Base-by-base conservation (phyloP, 768 basidiomycete genomes). In the Paxillus rubicundulus region DNA sequence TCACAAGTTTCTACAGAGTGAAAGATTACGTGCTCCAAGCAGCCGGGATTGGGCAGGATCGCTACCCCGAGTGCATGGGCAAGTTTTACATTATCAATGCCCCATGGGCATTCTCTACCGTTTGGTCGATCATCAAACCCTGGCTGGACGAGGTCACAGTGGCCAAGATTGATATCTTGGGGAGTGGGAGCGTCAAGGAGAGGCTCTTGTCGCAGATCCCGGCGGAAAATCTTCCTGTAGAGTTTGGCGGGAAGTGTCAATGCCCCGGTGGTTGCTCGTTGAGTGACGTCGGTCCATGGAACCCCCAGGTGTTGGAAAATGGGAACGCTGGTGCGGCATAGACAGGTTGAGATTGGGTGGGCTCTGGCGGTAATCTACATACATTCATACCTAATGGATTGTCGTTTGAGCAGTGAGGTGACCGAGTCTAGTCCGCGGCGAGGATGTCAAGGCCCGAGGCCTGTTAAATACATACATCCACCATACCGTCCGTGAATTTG, bases 71-170 rank as follows among this genome's bases (percentile, higher is more conserved):
- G 70, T 84, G 79, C 59, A 92, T 98, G 96, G 96, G 96, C 75
- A 92, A 90, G 68, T 98, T 99, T 77, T 99, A 91, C 78, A 94
- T 98, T 79, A 89, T 97, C 80, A 98, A 98, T 65, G 90, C 92
- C 0, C 96, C 96, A 0, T 98, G 88, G 85, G 79, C 84, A 47
- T 99, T 99, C 76, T 81, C 82, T 46, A 81, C 87, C 36, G 88
- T 96, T 18, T 99, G 95, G 95, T 66, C 74, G 17, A 67, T 94
- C 58, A 82, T 98, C 76, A 96, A 92, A 75, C 85, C 84, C 3
- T 98, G 92, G 92, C 75, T 99, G 61, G 96, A 98, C 71, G 85
- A 86, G 61, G 97, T 95, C 24, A 99, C 96, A 27, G 93, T 96
- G 46, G 79, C 80, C 56, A 98, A 99, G 83, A 95, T 99, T 66